Base-by-base conservation (phyloP, 108 stramenopile genomes). In the Licmophora abbreviata region DNA sequence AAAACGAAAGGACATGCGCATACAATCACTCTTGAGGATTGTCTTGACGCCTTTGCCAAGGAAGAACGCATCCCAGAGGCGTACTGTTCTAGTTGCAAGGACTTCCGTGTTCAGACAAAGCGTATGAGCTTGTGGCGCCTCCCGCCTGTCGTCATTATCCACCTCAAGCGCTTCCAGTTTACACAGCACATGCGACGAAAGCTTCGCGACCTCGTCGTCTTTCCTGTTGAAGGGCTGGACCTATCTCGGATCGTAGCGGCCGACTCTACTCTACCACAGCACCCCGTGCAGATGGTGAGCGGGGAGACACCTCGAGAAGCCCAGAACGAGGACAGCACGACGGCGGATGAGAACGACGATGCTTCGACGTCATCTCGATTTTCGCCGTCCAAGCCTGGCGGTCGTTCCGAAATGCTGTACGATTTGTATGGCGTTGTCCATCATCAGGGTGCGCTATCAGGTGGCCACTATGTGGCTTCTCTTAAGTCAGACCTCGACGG, bases 131-230 rank as follows among this genome's bases (percentile, higher is more conserved):
- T 96, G 10, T 97, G 96, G 95, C 69, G 86, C 49, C 64, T 91
- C 34, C 97, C 97, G 27, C 93, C 94, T 8, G 57, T 97, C 29
- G 75, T 96, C 33, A 93, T 97, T 29, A 85, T 97, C 43, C 95
- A 96, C 44, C 54, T 99, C 63, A 99, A 99, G 64, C 92, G 97
- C 33, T 96, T 99, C 63, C 92, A 94, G 41, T 88, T 78, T 55
- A 85, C 91, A n/a, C 69, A 78, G 36, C 74, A 76, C 32, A 89
- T 88, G 81, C 68, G 83, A 33, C 55, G 90, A 66, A 97, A 97
- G 62, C 69, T 99, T 44, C 75, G 93, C 35, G 94, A 97, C 37
- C 59, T 93, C 25, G 97, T 99, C 14, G 55, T 67, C 1, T 99
- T 97, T 58, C 95, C 95, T 7, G 59, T 93, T 5, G 75, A 87